Evolutionary conservation across 2,329 filamentous ascomycete genomes (phyloP), one percentile per base, ranked within the genome.

Genomic region (Stemphylium vesicarium): DNA sequence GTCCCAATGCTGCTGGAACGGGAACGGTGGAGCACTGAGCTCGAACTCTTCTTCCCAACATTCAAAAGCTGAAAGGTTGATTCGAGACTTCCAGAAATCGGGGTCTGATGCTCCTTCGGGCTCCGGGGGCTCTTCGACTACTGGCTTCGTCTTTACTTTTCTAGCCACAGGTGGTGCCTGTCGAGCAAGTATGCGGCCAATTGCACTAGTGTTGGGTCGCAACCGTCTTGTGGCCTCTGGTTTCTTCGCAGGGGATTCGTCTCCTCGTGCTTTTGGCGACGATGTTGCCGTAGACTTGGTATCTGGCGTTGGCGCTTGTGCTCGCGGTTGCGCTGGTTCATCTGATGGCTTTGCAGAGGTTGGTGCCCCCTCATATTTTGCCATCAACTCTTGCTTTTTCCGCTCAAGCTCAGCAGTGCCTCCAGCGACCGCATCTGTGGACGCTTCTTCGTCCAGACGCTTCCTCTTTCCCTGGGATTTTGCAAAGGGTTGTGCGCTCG

Each of bases 1-100:
- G 74, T 96, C 91, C 94, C 93, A 97, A 41, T 90, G 85, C 73
- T 97, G 92, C 13, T 90, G 81, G 73, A 97, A 97, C 0, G 93
- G 93, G 68, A 96, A 97, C 0, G 93, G 91, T 0, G 94, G 93
- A 31, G 90, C 84, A 48, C 84, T 89, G 40, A 96, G 80, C 29
- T 83, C 78, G 29, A 68, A 66, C 3, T 73, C 70, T 42, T 75
- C 70, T n/a, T 90, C 82, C 58, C 87, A 85, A 75, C 93, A 97
- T 73, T 98, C 94, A 0, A 96, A 90, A 18, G 91, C 93, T 20
- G 85, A 84, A 57, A 96, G 86, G 10, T 80, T 83, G 56, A 97
- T 88, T 62, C 87, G 91, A 4, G 85, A 78, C 62, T 85, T 85
- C 93, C 93, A 97, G 18, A 84, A 82, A 26, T 89, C 82, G 0